These are phyloP conservation scores for Suillus subaureus DNA, from an alignment of 768 basidiomycete genomes.

Conservation along the genomic window DNA sequence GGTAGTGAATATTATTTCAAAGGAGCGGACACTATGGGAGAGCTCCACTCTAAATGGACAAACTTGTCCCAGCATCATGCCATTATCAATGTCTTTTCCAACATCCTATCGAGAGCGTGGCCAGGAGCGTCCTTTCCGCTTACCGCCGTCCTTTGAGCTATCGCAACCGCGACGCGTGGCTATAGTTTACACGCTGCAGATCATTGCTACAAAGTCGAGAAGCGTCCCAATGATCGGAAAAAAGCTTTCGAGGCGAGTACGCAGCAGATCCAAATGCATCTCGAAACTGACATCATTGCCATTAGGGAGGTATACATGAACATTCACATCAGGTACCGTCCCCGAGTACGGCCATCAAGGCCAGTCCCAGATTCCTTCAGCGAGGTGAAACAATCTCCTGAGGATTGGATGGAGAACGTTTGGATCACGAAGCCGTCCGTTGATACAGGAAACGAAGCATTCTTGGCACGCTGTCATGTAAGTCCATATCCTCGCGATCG, in stretches of 20 bases:
- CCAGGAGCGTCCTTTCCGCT: constrained; percentile 22
- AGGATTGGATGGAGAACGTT: constrained; percentile 37
- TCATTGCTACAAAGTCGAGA: constrained; percentile 25
- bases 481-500: constrained; percentile 7
- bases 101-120: constrained; percentile 26
- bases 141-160: constrained; percentile 34
- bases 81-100: constrained; percentile 33
- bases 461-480: constrained; percentile 33
- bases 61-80: constrained; percentile 30
- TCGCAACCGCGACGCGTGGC: constrained; percentile 24
- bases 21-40: constrained; percentile 26
- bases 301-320: constrained; percentile 25
- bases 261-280: neutral
- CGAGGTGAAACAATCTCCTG: constrained; percentile 29
- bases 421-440: constrained; percentile 27
- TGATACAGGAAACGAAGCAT: constrained; percentile 12
- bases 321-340: constrained; percentile 29
- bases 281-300: constrained; percentile 8
- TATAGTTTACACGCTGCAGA: constrained; percentile 27
- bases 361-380: constrained; percentile 28
- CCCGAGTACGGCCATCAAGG: constrained; percentile 34
- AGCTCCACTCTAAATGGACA: constrained; percentile 14
- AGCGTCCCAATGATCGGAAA: constrained; percentile 13
- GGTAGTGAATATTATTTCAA: constrained; percentile 24
- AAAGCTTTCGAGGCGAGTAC: constrained; percentile 7